A percentile compares a stretch with the other conserved stretches of the same genome.
These are phyloP conservation scores for Eutypella sp. DNA, from an alignment of 2,329 filamentous ascomycete species.

Conservation along the genomic window DNA sequence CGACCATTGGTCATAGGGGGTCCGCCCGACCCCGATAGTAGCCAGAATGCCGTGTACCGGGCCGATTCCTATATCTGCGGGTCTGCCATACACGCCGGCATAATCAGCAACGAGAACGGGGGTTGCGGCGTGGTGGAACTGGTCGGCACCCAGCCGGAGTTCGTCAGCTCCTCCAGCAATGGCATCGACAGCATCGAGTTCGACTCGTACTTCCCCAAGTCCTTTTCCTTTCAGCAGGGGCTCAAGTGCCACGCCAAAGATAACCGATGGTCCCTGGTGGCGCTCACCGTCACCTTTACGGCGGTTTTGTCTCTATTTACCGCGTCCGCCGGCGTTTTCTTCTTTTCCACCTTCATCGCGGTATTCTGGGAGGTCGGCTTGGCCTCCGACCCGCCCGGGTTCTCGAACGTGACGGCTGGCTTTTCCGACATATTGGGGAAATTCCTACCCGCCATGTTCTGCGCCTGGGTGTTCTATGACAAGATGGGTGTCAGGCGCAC, in stretches of 20 bases:
- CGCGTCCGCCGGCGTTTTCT: slow-evolving; percentile 73
- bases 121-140: slow-evolving; percentile 79
- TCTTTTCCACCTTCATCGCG: slow-evolving; percentile 75
- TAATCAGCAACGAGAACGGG: slow-evolving; percentile 65
- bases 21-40: slow-evolving; percentile 38
- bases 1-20: slow-evolving; percentile 65
- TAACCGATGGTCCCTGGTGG: slow-evolving; percentile 77
- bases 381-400: slow-evolving; percentile 77
- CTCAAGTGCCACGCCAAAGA: slow-evolving; percentile 68
- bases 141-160: slow-evolving; percentile 62
- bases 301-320: slow-evolving; percentile 76
- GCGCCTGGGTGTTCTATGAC: slow-evolving; percentile 80
- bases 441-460: slow-evolving; percentile 82
- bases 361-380: slow-evolving; percentile 88
- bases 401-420: slow-evolving; percentile 62
- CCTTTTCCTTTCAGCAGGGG: slow-evolving; percentile 69
- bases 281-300: slow-evolving; percentile 75
- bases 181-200: slow-evolving; percentile 76
- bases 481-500: slow-evolving; percentile 73
- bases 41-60: slow-evolving; percentile 61
- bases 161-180: slow-evolving; percentile 59
- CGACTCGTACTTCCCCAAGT: slow-evolving; percentile 82
- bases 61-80: slow-evolving; percentile 86
- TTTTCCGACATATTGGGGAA: slow-evolving; percentile 75
- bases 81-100: slow-evolving; percentile 77